phyloP scores from a whole-genome alignment of 495 filamentous ascomycete genomes.

The Terfezia claveryi region DNA sequence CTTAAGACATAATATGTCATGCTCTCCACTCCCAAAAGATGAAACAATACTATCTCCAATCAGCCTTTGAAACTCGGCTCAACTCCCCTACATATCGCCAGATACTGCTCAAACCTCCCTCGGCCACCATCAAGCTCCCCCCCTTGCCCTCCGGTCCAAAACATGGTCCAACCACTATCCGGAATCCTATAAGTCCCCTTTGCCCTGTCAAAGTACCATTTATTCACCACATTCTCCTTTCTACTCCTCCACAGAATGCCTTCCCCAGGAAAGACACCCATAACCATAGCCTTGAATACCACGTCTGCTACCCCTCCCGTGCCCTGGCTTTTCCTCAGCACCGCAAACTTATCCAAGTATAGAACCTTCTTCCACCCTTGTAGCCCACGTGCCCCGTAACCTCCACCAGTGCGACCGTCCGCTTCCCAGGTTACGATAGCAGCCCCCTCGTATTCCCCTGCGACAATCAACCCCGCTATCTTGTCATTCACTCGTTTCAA shows the following conservation, averaged over 20 bases:
- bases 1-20: no score
- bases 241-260: slow-evolving; percentile 44
- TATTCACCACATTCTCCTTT: slow-evolving; percentile 67
- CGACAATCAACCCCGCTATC: slow-evolving; percentile 77
- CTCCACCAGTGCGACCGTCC: slow-evolving; percentile 23
- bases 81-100: slow-evolving; percentile 55
- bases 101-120: slow-evolving; percentile 49
- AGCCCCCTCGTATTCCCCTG: slow-evolving; percentile 89
- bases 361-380: slow-evolving; percentile 45
- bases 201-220: slow-evolving; percentile 88
- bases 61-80: slow-evolving; percentile 27
- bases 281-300: slow-evolving; percentile 85
- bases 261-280: slow-evolving; percentile 35
- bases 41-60: background rate
- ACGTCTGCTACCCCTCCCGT: slow-evolving; percentile 84
- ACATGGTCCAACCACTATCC: slow-evolving; percentile 78
- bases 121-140: slow-evolving; percentile 19
- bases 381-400: slow-evolving; percentile 25
- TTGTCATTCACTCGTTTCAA: slow-evolving; percentile 50
- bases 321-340: slow-evolving; percentile 68
- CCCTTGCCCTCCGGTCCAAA: slow-evolving; percentile 63
- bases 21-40: no score
- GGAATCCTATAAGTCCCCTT: slow-evolving; percentile 59
- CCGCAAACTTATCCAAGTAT: slow-evolving; percentile 95
- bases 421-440: slow-evolving; percentile 86